A percentile compares a stretch with the other conserved stretches of the same genome.
Conservation (phyloP, 2,329 filamentous ascomycete species). For the Bipolaris sorokiniana region DNA sequence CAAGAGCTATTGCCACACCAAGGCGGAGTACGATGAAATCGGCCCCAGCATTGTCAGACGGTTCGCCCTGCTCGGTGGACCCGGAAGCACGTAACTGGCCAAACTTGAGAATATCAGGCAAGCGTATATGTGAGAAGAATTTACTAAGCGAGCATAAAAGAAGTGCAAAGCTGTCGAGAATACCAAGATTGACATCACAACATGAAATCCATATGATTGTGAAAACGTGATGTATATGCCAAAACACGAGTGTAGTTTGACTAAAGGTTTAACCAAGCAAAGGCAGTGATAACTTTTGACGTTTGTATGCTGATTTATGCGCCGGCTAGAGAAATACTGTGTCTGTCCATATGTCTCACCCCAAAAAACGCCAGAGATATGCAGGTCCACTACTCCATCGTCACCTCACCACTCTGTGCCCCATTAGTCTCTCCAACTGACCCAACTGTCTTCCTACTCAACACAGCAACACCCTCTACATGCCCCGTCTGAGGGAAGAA, state of each 20-base stretch:
- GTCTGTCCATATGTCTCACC: not conserved
- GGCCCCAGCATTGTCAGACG: slow-evolving; percentile 93
- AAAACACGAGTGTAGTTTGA: not conserved
- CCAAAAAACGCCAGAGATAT: not conserved
- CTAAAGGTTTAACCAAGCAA: not conserved
- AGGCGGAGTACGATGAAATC: slow-evolving; percentile 81
- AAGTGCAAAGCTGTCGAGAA: slow-evolving; percentile 25
- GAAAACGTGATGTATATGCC: not conserved
- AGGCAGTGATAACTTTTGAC: not conserved
- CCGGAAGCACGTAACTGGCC: slow-evolving; percentile 71
- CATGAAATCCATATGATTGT: not conserved
- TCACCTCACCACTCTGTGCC: not conserved
- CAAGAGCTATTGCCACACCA: slow-evolving; percentile 94
- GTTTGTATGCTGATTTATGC: not conserved
- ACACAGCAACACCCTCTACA: slow-evolving; percentile 68
- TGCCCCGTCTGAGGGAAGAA: slow-evolving; percentile 90
- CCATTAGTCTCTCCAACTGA: not conserved
- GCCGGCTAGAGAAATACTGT: not conserved
- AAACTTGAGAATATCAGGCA: not conserved
- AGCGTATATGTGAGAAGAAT: slow-evolving; percentile 11
- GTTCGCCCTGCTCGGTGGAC: slow-evolving; percentile 91
- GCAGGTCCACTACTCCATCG: not conserved
- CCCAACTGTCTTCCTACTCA: slow-evolving; percentile 51
- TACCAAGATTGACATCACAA: slow-evolving; percentile 14
- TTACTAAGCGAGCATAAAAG: slow-evolving; percentile 23